phyloP scores from a whole-genome alignment of 768 basidiomycete genomes.

The Leccinum uliginosum region DNA sequence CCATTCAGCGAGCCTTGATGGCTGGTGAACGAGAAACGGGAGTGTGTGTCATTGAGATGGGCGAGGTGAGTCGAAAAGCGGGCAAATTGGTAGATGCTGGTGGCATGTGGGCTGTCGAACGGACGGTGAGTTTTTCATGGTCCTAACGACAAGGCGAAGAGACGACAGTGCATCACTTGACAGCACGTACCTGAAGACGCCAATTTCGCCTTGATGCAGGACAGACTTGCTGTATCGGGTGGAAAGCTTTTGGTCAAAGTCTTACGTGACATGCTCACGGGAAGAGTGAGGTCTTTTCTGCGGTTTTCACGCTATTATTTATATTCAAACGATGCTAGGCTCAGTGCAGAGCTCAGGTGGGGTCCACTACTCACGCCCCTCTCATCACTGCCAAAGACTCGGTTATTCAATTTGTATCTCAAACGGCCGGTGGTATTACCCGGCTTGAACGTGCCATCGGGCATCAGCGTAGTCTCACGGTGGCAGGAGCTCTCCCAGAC shows the following conservation, averaged over 20 bases:
- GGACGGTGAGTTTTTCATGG: constrained; percentile 44
- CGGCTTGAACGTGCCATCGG: constrained; percentile 27
- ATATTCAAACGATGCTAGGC: constrained; percentile 36
- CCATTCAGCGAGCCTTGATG: constrained; percentile 79
- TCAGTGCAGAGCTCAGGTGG: constrained; percentile 43
- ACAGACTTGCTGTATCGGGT: constrained; percentile 56
- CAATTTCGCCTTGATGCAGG: constrained; percentile 53
- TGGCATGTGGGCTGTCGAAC: constrained; percentile 53
- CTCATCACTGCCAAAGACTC: constrained; percentile 16
- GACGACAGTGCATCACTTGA: neutral
- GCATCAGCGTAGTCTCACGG: constrained; percentile 25
- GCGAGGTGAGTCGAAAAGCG: constrained; percentile 44
- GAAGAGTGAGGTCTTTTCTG: constrained; percentile 38
- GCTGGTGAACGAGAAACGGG: constrained; percentile 67
- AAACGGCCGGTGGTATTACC: constrained; percentile 16
- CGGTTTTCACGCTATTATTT: neutral
- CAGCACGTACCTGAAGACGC: constrained; percentile 52
- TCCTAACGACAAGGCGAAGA: neutral
- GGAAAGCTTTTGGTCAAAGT: constrained; percentile 70
- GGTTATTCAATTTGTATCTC: constrained; percentile 14
- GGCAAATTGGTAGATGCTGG: constrained; percentile 72
- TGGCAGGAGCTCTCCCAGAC: constrained; percentile 21
- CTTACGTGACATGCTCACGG: constrained; percentile 57
- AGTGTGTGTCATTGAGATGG: constrained; percentile 78
- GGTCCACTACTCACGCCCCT: constrained; percentile 45